Base-by-base conservation (phyloP, 2,329 filamentous ascomycete species). In the Fusarium decemcellulare region DNA sequence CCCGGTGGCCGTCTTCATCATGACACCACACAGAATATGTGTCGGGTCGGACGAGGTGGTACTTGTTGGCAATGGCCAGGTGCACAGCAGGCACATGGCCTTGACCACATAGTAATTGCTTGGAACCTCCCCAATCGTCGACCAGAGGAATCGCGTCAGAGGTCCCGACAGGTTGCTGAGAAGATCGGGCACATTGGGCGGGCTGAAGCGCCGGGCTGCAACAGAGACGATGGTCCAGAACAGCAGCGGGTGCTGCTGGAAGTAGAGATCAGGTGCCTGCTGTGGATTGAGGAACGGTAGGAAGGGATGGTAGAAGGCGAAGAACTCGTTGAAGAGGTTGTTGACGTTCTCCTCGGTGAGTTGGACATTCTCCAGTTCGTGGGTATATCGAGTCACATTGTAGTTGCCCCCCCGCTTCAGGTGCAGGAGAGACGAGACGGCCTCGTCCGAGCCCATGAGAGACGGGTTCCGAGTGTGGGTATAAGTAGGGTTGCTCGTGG, bases 1-100 rank as follows among this genome's bases (percentile, higher is more conserved):
- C 70, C 93, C 92, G 70, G 93, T 94, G 9, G 93, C 93, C 23
- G 93, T 89, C 81, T 95, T 94, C 89, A 95, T 94, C 92, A 95
- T 94, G 65, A 94, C 89, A 55, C 93, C 93, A 71, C 91, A 91
- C 16, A 95, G 83, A 77, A 93, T 94, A 76, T 95, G 93, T 2
- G 93, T 95, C 4, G 92, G 92, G 72, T 96, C 93, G 8, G 91
- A 90, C 7, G 91, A 91, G 2, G 92, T 94, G 6, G 91, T 93
- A 79, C 91, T 94, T n/a, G 91, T 93, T 1, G 93, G 93, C 39
- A 95, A 81, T 7, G 93, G 93, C 93, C 93, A 96, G 6, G 91
- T 93, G 78, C 93, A 95, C 43, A 95, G 81, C 60, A 96, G 81
- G 74, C 92, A 94, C 72, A 95, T 84, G 3, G 92, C 93, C 81